Evolutionary conservation across 2,329 filamentous ascomycete genomes (phyloP).

Genomic region (Chalaropsis ovoidea): DNA sequence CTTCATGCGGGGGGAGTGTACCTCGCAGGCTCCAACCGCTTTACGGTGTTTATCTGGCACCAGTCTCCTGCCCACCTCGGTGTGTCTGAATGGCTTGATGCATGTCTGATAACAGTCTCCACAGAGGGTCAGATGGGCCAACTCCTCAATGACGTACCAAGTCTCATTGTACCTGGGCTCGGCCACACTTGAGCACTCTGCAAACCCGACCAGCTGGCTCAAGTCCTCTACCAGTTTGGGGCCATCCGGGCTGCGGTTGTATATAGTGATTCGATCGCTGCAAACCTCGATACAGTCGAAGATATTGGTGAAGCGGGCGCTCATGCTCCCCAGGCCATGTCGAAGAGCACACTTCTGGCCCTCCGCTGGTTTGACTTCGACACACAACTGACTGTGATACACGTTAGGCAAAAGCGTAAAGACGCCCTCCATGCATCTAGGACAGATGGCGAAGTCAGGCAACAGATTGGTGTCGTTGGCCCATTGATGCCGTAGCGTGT

Average conservation of each 20-base stretch:
- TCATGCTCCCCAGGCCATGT: slow-evolving; percentile 44
- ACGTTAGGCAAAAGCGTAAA: slow-evolving; percentile 48
- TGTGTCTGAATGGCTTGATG: slow-evolving; percentile 59
- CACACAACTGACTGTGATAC: slow-evolving; percentile 47
- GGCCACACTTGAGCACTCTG: slow-evolving; percentile 47
- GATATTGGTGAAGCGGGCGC: slow-evolving; percentile 47
- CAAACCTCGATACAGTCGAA: slow-evolving; percentile 49
- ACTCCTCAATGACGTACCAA: slow-evolving; percentile 68
- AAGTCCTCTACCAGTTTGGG: slow-evolving; percentile 54
- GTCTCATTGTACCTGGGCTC: slow-evolving; percentile 52
- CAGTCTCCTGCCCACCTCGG: slow-evolving; percentile 41
- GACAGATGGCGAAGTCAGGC: slow-evolving; percentile 64
- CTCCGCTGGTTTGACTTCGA: slow-evolving; percentile 34
- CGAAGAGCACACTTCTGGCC: slow-evolving; percentile 43
- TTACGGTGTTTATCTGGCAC: slow-evolving; percentile 54
- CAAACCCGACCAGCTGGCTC: slow-evolving; percentile 38
- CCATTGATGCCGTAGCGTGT: slow-evolving; percentile 58
- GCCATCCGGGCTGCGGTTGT: slow-evolving; percentile 41
- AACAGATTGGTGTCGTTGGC: slow-evolving; percentile 48
- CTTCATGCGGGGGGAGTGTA: slow-evolving; percentile 74
- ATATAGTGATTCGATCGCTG: slow-evolving; percentile 33
- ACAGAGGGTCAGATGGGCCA: slow-evolving; percentile 75
- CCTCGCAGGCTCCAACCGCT: slow-evolving; percentile 55
- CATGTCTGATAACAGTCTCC: slow-evolving; percentile 66
- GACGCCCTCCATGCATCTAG: slow-evolving; percentile 58